phyloP scores from a whole-genome alignment of 1,284 basidiomycete species.

The Chondrostereum purpureum region DNA sequence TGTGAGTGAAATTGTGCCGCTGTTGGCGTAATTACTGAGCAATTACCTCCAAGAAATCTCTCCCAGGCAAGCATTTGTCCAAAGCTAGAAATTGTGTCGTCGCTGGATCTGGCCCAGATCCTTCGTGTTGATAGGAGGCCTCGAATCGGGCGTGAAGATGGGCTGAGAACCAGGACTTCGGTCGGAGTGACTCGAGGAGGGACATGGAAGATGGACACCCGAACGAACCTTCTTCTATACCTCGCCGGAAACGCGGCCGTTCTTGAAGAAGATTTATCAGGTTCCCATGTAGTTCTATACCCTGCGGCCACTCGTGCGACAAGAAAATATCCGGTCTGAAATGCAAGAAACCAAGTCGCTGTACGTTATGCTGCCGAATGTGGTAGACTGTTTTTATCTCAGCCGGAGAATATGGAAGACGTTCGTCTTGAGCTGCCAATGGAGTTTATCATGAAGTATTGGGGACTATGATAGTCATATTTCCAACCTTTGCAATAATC shows the following conservation, averaged over 20 bases:
- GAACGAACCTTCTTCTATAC: constrained; percentile 66
- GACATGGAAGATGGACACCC: constrained; percentile 88
- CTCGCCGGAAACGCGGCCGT: constrained; percentile 80
- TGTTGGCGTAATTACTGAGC: no score
- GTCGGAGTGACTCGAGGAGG: constrained; percentile 69
- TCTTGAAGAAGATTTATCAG: constrained; percentile 58
- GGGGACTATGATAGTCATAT: constrained; percentile 8
- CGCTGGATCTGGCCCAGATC: no score
- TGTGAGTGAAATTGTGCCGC: no score
- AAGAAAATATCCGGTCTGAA: constrained; percentile 74
- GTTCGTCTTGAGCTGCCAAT: constrained; percentile 61
- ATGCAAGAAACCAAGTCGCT: constrained; percentile 69
- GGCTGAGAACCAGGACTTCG: constrained; percentile 93
- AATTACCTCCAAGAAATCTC: constrained; percentile 90
- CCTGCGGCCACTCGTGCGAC: constrained; percentile 95
- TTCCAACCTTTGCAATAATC: constrained; percentile 72
- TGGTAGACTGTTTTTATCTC: constrained; percentile 88
- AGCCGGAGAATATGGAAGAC: constrained; percentile 60
- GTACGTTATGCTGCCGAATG: constrained; percentile 82
- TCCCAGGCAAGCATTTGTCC: constrained; percentile 83
- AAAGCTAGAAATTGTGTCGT: constrained; percentile 90
- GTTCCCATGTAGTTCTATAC: constrained; percentile 82
- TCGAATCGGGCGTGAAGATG: constrained; percentile 87
- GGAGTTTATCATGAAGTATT: constrained; percentile 2
- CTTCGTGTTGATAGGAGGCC: constrained; percentile 56